Conservation (phyloP, 495 filamentous ascomycete genomes). For the Neurospora discreta region DNA sequence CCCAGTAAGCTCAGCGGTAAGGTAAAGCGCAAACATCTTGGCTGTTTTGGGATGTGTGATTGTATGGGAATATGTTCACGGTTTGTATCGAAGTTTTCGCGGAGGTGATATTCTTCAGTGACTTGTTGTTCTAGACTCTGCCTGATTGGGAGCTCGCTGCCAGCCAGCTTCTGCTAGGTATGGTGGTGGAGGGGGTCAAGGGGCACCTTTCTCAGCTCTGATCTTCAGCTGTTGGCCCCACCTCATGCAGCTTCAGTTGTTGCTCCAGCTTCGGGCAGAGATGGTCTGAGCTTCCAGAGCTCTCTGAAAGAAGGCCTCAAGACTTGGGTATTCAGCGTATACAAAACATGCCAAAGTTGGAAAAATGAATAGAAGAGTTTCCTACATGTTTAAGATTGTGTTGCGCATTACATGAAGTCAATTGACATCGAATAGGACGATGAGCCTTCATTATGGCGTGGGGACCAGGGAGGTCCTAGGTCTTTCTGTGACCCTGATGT, state of each 20-base stretch:
- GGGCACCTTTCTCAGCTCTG: background rate
- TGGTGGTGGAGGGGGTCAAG: background rate
- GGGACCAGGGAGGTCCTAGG: background rate
- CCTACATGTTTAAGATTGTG: too few species aligned
- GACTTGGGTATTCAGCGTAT: background rate
- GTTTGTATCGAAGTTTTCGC: background rate
- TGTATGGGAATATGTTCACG: background rate
- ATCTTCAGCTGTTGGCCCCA: background rate
- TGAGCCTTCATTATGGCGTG: background rate
- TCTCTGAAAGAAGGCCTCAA: background rate
- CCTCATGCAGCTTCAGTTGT: background rate
- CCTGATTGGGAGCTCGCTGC: background rate
- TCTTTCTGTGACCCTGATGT: background rate
- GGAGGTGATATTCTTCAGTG: background rate
- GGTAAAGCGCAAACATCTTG: slow-evolving; percentile 63
- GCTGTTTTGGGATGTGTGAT: background rate
- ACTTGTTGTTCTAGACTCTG: background rate
- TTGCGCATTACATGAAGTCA: too few species aligned
- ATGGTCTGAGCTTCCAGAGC: background rate
- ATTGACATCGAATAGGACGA: background rate
- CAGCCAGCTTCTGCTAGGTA: background rate
- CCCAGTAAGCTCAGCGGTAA: slow-evolving; percentile 73
- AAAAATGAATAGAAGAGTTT: background rate
- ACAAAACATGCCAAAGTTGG: background rate
- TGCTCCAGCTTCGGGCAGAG: background rate